A percentile compares a stretch with the other conserved stretches of the same genome.
Conservation (phyloP, 768 basidiomycete species). For the Pilatotrama ljubarskyi region DNA sequence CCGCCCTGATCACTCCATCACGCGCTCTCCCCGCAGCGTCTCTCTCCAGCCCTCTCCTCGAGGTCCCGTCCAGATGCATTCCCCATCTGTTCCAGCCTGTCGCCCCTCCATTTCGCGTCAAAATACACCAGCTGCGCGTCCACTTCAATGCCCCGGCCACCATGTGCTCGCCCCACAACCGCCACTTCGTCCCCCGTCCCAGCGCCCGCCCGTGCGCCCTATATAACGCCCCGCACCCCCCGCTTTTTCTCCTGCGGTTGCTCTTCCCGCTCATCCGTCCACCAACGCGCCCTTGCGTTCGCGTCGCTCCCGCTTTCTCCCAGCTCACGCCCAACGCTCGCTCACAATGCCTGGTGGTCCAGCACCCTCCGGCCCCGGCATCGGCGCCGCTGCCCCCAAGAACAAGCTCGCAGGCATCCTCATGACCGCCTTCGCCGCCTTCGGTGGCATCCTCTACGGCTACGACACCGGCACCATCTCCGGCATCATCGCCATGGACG, state of each 20-base stretch:
- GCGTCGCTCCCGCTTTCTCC: not conserved
- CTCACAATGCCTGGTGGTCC: constrained; percentile 21
- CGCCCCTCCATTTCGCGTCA: not conserved
- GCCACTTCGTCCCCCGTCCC: not conserved
- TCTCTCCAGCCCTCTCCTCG: not conserved
- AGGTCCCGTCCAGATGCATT: not conserved
- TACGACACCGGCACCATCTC: constrained; percentile 83
- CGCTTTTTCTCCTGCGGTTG: not conserved
- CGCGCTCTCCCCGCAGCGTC: not conserved
- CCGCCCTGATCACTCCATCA: not conserved
- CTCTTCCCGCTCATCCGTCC: constrained; percentile 2
- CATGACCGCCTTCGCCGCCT: constrained; percentile 36
- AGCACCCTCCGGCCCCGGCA: constrained; percentile 12
- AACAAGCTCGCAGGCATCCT: constrained; percentile 30
- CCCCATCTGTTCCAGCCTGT: not conserved
- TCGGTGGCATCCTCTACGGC: constrained; percentile 43
- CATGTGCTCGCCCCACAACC: constrained; percentile 5
- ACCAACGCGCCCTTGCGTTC: not conserved
- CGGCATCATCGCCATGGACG: constrained; percentile 64
- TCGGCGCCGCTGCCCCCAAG: constrained; percentile 19
- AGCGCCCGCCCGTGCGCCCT: not conserved
- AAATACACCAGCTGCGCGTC: not conserved
- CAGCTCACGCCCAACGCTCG: constrained; percentile 1
- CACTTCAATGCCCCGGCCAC: not conserved
- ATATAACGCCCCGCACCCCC: constrained; percentile 4